phyloP scores from a whole-genome alignment of 176 grass and related monocot genomes.

The Canna indica region DNA sequence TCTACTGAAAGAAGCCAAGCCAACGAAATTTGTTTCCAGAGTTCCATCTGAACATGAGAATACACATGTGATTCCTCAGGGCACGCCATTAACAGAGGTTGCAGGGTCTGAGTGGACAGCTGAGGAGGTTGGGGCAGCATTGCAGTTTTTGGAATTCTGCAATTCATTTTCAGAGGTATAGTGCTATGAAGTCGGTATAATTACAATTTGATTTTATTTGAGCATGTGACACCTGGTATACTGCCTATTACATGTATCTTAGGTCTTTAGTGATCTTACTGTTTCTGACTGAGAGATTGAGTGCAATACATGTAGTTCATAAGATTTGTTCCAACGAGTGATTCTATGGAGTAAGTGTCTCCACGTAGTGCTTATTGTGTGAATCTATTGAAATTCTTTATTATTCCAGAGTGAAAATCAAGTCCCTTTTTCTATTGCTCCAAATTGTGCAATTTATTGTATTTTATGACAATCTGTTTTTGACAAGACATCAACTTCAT shows the following conservation, averaged over 20 bases:
- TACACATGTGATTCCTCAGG: conserved; percentile 35
- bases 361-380: too few species aligned
- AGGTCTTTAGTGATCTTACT: too few species aligned
- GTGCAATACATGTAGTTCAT: not conserved
- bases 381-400: too few species aligned
- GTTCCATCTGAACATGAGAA: conserved; percentile 9
- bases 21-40: not conserved
- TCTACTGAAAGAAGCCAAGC: conserved; percentile 5
- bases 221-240: not conserved
- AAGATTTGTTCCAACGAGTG: not conserved
- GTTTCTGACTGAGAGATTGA: too few species aligned
- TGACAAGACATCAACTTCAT: too few species aligned
- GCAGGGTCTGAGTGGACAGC: conserved; percentile 30
- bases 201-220: not conserved
- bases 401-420: not conserved
- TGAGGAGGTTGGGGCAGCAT: conserved; percentile 46
- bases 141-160: conserved; percentile 79
- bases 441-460: not conserved
- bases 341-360: too few species aligned
- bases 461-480: not conserved
- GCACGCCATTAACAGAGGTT: conserved; percentile 34
- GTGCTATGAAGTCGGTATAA: not conserved
- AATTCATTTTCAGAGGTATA: conserved; percentile 60
- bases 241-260: not conserved
- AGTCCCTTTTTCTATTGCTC: not conserved